Conservation (phyloP, 2,329 filamentous ascomycete genomes). For the Botrytis tulipae region DNA sequence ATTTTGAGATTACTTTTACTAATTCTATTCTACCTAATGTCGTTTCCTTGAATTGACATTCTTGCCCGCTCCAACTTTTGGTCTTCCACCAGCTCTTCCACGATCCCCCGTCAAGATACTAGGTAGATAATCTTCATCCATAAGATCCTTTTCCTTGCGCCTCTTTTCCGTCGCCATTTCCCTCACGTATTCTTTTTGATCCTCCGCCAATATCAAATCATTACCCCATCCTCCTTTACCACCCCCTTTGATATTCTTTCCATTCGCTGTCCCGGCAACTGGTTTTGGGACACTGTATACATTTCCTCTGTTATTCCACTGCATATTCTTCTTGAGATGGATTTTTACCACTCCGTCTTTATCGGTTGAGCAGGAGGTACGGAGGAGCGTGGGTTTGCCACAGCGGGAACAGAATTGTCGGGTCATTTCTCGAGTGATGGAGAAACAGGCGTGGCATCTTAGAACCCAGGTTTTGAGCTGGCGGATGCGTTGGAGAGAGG, state of each 20-base stretch:
- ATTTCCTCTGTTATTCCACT: conserved; percentile 93
- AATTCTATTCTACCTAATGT: conserved; percentile 41
- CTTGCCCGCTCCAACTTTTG: conserved; percentile 79
- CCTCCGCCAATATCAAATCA: conserved; percentile 81
- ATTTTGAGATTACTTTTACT: conserved; percentile 21
- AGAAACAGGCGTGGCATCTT: conserved; percentile 92
- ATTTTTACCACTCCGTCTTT: conserved; percentile 76
- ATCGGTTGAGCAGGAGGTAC: conserved; percentile 83
- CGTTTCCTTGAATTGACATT: conserved; percentile 79
- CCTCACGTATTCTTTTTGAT: conserved; percentile 87
- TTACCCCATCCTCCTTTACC: conserved; percentile 87
- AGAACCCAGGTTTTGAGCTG: conserved; percentile 86
- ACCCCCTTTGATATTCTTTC: conserved; percentile 65
- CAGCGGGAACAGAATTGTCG: conserved; percentile 93
- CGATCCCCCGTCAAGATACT: conserved; percentile 80
- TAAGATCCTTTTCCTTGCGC: conserved; percentile 72
- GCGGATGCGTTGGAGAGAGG: conserved; percentile 74
- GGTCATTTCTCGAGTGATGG: conserved; percentile 75
- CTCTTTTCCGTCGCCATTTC: conserved; percentile 63
- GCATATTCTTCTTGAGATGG: conserved; percentile 90
- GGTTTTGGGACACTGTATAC: conserved; percentile 92
- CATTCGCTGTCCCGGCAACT: conserved; percentile 74
- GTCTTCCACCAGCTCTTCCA: conserved; percentile 60
- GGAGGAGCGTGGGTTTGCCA: conserved; percentile 80
- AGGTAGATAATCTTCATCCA: conserved; percentile 94